Conservation (phyloP, 768 basidiomycete species). For the Xerocomellus intermedius region DNA sequence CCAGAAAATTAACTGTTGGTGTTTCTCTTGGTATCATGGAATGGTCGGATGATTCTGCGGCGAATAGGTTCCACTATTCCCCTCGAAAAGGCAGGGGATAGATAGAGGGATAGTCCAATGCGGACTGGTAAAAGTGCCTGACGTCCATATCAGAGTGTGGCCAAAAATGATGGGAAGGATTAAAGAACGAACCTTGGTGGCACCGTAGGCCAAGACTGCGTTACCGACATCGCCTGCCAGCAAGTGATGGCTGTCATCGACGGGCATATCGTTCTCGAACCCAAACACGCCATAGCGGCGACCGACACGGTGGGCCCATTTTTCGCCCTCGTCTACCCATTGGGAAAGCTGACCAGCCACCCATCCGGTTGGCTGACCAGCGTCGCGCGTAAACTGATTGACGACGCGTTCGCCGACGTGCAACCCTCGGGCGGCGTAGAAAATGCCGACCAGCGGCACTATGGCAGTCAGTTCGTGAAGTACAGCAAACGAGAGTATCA, state of each 20-base stretch:
- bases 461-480: constrained; percentile 86
- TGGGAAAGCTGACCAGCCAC: constrained; percentile 40
- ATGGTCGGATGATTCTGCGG: constrained; percentile 20
- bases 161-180: neutral
- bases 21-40: constrained; percentile 8
- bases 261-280: constrained; percentile 49
- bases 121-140: constrained; percentile 75
- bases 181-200: constrained; percentile 60
- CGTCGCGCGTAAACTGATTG: constrained; percentile 29
- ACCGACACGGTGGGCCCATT: constrained; percentile 69
- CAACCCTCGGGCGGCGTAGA: constrained; percentile 63
- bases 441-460: constrained; percentile 69
- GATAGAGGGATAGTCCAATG: constrained; percentile 68
- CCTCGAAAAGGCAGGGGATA: constrained; percentile 72
- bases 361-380: constrained; percentile 35
- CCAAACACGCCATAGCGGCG: constrained; percentile 80
- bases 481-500: constrained; percentile 74
- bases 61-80: constrained; percentile 62
- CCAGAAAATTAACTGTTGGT: constrained; percentile 8
- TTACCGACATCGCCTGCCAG: constrained; percentile 80
- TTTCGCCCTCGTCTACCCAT: constrained; percentile 80
- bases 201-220: constrained; percentile 76
- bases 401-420: constrained; percentile 72
- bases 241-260: constrained; percentile 7
- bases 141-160: neutral